Evolutionary conservation across 2,329 filamentous ascomycete genomes (phyloP).

Genomic region (Penicillium sp.): DNA sequence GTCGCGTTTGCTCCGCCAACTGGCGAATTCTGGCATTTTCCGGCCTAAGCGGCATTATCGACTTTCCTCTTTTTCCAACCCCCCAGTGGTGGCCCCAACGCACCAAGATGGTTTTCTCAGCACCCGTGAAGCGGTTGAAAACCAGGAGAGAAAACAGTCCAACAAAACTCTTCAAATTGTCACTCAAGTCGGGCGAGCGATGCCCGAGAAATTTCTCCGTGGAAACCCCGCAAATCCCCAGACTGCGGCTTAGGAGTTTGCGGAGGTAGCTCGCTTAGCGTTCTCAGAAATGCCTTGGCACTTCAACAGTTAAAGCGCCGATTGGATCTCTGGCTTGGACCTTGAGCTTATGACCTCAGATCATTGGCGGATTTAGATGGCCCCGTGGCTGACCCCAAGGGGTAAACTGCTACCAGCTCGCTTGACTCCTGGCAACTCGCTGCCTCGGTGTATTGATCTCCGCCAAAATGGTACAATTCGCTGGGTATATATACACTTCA

Average conservation of each 20-base stretch:
- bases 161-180: neutral
- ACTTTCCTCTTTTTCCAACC: neutral
- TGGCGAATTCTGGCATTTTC: neutral
- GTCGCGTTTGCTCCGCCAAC: neutral
- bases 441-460: slow-evolving; percentile 4
- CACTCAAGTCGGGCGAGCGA: slow-evolving; percentile 14
- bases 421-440: neutral
- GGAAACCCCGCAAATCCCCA: slow-evolving; percentile 5
- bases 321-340: neutral
- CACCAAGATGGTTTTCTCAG: neutral
- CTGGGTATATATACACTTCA: neutral
- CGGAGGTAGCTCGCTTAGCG: slow-evolving; percentile 6
- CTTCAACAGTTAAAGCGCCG: neutral
- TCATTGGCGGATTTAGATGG: neutral
- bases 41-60: neutral
- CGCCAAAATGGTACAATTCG: neutral
- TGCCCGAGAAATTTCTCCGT: slow-evolving; percentile 22
- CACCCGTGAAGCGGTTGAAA: neutral
- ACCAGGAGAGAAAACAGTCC: neutral
- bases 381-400: neutral
- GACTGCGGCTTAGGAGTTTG: slow-evolving; percentile 5
- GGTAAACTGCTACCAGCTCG: neutral
- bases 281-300: slow-evolving; percentile 5
- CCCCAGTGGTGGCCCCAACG: neutral
- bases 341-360: neutral